phyloP scores from a whole-genome alignment of 2,329 filamentous ascomycete genomes.

The Coniella lustricola region DNA sequence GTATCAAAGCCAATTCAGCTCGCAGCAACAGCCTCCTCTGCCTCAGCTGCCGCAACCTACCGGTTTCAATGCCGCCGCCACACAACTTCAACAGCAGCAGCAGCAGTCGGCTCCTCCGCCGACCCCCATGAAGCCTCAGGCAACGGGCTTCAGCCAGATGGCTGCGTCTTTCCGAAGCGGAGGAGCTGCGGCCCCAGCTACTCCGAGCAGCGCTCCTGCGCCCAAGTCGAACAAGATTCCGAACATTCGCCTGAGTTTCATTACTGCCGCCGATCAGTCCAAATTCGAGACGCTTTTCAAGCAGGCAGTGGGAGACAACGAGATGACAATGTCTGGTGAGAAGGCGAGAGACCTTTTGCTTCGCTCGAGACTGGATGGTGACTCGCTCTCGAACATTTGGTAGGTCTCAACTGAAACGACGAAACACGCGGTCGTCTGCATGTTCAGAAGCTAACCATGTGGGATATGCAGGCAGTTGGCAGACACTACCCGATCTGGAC shows the following conservation, averaged over 20 bases:
- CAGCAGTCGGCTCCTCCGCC: constrained; percentile 40
- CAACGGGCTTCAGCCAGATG: constrained; percentile 61
- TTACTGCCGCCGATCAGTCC: constrained; percentile 87
- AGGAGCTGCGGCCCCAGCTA: constrained; percentile 36
- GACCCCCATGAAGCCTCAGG: constrained; percentile 57
- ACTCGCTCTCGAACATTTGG: constrained; percentile 90
- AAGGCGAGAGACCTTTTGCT: constrained; percentile 85
- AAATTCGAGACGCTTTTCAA: constrained; percentile 98
- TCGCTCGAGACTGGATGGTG: constrained; percentile 80
- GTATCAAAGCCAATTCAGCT: constrained; percentile 52
- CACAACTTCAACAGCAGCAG: constrained; percentile 39
- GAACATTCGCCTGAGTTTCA: constrained; percentile 90
- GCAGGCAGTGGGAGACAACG: constrained; percentile 77
- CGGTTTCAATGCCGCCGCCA: constrained; percentile 40
- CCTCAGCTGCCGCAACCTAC: constrained; percentile 36
- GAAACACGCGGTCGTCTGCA: background rate
- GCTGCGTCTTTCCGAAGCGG: constrained; percentile 57
- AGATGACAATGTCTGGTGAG: constrained; percentile 83
- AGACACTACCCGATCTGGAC: constrained; percentile 92
- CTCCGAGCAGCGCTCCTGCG: constrained; percentile 39
- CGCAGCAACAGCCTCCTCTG: constrained; percentile 43
- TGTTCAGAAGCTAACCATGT: constrained; percentile 1
- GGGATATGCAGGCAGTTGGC: constrained; percentile 65
- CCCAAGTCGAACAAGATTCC: constrained; percentile 67
- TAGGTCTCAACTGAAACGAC: constrained; percentile 33